phyloP scores from a whole-genome alignment of 345 rosid genomes.

The Boechera divaricarpa region DNA sequence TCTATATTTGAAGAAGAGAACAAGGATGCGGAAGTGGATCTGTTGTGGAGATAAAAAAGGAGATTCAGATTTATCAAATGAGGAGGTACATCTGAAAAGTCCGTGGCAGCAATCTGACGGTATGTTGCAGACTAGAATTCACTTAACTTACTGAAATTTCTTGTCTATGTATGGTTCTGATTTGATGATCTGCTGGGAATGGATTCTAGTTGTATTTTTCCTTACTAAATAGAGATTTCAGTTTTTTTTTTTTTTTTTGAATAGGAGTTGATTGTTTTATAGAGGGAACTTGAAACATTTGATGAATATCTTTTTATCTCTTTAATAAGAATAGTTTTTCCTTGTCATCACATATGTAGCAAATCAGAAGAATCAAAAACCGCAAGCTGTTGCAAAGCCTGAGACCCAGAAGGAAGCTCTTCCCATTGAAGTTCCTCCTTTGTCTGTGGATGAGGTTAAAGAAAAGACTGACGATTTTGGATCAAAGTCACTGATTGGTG shows the following conservation, averaged over 20 bases:
- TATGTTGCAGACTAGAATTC: slow-evolving; percentile 40
- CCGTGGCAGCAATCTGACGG: slow-evolving; percentile 64
- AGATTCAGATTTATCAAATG: slow-evolving; percentile 63
- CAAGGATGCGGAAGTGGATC: slow-evolving; percentile 81
- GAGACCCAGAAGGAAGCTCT: slow-evolving; percentile 74
- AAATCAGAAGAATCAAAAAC: slow-evolving; percentile 55
- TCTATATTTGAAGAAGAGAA: slow-evolving; percentile 51
- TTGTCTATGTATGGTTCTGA: neutral
- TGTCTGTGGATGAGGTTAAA: slow-evolving; percentile 80
- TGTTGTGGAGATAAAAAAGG: slow-evolving; percentile 74
- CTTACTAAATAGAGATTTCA: neutral
- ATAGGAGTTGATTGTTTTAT: neutral
- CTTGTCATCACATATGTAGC: slow-evolving; percentile 42
- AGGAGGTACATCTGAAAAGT: slow-evolving; percentile 57
- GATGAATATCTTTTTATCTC: slow-evolving; percentile 5
- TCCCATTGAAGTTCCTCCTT: slow-evolving; percentile 74
- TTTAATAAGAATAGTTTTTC: neutral
- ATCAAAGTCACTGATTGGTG: slow-evolving; percentile 88
- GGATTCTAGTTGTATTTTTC: neutral
- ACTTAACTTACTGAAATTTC: neutral
- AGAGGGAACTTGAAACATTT: slow-evolving; percentile 24
- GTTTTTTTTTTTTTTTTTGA: neutral
- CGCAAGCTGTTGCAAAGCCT: slow-evolving; percentile 58
- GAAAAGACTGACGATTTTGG: slow-evolving; percentile 87
- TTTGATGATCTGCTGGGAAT: neutral